Base-by-base conservation (phyloP, 225 moss, liverwort and hornwort genomes). In the Thuidium tamariscinum region DNA sequence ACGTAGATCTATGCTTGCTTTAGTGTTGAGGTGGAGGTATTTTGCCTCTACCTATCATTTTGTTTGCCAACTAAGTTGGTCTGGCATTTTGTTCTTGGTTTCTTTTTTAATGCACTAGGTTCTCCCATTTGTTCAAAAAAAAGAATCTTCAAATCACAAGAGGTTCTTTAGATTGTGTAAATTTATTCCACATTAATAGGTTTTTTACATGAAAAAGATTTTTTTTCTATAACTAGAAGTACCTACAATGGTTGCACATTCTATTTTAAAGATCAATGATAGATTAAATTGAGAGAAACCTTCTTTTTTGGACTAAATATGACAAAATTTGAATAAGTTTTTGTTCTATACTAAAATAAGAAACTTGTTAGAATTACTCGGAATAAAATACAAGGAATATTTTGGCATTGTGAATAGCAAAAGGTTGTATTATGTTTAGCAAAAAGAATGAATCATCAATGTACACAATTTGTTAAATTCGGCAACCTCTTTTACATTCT, bases 201-300 rank as follows among this genome's bases (percentile, higher is more conserved):
- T 37, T 67, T n/a, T 37, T 10, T 37, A 21, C 12, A 67, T 13
- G 3, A 37, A 67, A 11, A 37, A 2, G 7, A 22, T 12, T 3
- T 22, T 52, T 12, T 66, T 36, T 37, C 37, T 10, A 36, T 37
- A 2, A 21, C 37, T 12, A 37, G 1, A 37, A 37, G 11, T 37
- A 67, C 2, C 12, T 21, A 11, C 21, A 13, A 10, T n/a, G 5
- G 20, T n/a, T 19, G 11, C 5, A 10, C 5, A 11, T 66, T 36
- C 2, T 66, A 0, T 66, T 66, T 2, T 36, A 11, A 3, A 1
- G 3, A 66, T 21, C 1, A 21, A 2, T 2, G 13, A 68, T 67
- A 22, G 37, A 37, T 37, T 2, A 37, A 12, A 0, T 39, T 39
- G 23, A 16, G 20, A 23, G 7, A 4, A 39, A 39, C 7, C 23